These are phyloP conservation scores for Hericium erinaceus DNA, from an alignment of 768 basidiomycete genomes.

Conservation along the genomic window DNA sequence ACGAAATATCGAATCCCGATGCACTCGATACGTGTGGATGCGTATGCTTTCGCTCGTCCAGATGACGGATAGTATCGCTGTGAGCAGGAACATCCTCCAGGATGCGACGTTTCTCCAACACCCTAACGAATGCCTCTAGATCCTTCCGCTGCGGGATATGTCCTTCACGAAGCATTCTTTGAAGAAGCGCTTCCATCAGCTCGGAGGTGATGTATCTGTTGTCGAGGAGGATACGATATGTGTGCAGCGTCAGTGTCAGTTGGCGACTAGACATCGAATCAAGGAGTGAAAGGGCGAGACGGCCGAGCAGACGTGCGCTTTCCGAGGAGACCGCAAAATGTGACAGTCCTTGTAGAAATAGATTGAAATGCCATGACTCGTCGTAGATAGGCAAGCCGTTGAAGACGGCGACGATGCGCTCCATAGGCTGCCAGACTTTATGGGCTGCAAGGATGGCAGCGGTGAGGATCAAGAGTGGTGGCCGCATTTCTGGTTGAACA, in stretches of 20 bases:
- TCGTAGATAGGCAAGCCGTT: conserved; percentile 18
- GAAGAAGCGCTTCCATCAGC: conserved; percentile 37
- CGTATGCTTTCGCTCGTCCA: conserved; percentile 11
- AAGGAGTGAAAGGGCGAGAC: conserved; percentile 6
- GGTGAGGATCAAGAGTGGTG: conserved; percentile 36
- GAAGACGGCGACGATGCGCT: conserved; percentile 28
- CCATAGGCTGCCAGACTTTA: conserved; percentile 37
- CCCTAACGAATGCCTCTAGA: conserved; percentile 38
- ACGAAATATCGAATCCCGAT: too few relatives aligned
- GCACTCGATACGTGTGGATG: not conserved
- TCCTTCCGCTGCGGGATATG: conserved; percentile 32
- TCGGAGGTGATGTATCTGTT: conserved; percentile 44
- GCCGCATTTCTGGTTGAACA: conserved; percentile 25
- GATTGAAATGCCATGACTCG: conserved; percentile 16
- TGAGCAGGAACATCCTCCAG: conserved; percentile 34
- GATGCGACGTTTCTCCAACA: conserved; percentile 36
- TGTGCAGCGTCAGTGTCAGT: conserved; percentile 2
- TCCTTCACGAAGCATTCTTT: conserved; percentile 32
- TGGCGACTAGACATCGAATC: conserved; percentile 8
- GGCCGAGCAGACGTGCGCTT: conserved; percentile 2
- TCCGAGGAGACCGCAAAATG: not conserved
- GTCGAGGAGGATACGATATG: conserved; percentile 4
- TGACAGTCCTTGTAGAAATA: conserved; percentile 11
- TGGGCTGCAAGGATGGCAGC: conserved; percentile 41
- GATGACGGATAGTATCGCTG: conserved; percentile 28